Conservation (phyloP, 768 basidiomycete species). For the Podaxis carcinomalis region DNA sequence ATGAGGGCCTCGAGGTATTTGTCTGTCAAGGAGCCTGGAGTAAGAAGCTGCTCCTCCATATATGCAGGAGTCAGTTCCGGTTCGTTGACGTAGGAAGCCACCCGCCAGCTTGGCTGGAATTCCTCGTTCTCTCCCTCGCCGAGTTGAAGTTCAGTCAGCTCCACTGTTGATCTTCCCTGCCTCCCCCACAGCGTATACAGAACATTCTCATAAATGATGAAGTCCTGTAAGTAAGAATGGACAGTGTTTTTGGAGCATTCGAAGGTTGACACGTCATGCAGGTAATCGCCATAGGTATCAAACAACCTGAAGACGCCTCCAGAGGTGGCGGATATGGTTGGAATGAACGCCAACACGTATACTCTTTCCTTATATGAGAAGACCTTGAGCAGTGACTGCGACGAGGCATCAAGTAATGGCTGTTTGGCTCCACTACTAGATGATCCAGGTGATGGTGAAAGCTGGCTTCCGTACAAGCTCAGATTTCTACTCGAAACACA, state of each 20-base stretch:
- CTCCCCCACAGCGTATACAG: constrained; percentile 79
- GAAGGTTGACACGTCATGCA: constrained; percentile 54
- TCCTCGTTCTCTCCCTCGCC: constrained; percentile 27
- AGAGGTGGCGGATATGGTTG: constrained; percentile 58
- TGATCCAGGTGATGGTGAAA: constrained; percentile 16
- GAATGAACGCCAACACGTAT: constrained; percentile 68
- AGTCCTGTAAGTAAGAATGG: constrained; percentile 76
- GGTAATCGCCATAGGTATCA: constrained; percentile 49
- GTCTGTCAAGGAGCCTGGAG: constrained; percentile 66
- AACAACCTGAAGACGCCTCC: constrained; percentile 81
- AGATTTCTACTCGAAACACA: constrained; percentile 64
- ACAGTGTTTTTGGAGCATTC: constrained; percentile 57
- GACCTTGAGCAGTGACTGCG: constrained; percentile 61
- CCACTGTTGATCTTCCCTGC: constrained; percentile 70
- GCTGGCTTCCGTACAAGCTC: constrained; percentile 24
- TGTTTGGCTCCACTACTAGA: constrained; percentile 23
- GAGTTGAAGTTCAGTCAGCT: constrained; percentile 46
- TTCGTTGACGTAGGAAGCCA: constrained; percentile 61
- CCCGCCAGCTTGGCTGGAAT: constrained; percentile 42
- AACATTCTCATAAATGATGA: constrained; percentile 49
- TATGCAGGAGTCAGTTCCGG: constrained; percentile 79
- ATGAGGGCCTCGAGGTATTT: constrained; percentile 82
- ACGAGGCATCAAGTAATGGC: constrained; percentile 52
- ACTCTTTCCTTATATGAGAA: constrained; percentile 50
- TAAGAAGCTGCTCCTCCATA: constrained; percentile 78